Evolutionary conservation across 177 flowering plant genomes (phyloP).

Genomic region (Vitis hybrid): DNA sequence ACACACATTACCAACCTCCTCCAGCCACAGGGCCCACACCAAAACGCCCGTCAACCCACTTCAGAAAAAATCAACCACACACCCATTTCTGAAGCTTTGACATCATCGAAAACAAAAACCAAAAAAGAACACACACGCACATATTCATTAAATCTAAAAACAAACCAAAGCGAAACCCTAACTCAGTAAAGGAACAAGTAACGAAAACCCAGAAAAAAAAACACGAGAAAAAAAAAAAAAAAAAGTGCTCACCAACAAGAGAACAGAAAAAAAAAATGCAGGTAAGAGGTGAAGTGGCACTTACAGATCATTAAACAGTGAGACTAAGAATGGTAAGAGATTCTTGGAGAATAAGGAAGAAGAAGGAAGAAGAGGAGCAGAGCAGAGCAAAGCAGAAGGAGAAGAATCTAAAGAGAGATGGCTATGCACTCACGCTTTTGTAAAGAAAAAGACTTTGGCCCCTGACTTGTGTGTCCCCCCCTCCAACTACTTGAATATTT

Average conservation of each 20-base stretch:
- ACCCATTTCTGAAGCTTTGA: not conserved
- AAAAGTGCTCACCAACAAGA: not conserved
- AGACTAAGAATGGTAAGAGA: not conserved
- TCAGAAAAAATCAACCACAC: not conserved
- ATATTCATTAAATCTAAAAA: not conserved
- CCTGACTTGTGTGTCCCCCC: slow-evolving; percentile 12
- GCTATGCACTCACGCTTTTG: slow-evolving; percentile 11
- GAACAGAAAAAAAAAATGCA: not conserved
- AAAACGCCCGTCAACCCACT: not conserved
- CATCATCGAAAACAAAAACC: not conserved
- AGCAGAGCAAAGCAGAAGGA: slow-evolving; percentile 5
- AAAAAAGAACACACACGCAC: not conserved
- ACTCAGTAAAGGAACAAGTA: not conserved
- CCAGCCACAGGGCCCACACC: not conserved
- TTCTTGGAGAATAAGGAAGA: slow-evolving; percentile 12
- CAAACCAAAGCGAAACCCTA: not conserved
- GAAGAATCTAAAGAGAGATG: slow-evolving; percentile 10
- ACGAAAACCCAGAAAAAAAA: slow-evolving; percentile 6
- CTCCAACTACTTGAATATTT: slow-evolving; percentile 2
- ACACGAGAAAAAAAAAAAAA: not conserved
- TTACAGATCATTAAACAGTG: slow-evolving; percentile 1
- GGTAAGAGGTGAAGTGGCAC: slow-evolving; percentile 9
- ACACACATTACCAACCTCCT: slow-evolving; percentile 11
- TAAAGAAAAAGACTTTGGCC: slow-evolving; percentile 1
- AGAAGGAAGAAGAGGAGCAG: not conserved